These are phyloP conservation scores for Eurotiales sp. DNA, from an alignment of 2,329 filamentous ascomycete genomes.

Conservation along the genomic window DNA sequence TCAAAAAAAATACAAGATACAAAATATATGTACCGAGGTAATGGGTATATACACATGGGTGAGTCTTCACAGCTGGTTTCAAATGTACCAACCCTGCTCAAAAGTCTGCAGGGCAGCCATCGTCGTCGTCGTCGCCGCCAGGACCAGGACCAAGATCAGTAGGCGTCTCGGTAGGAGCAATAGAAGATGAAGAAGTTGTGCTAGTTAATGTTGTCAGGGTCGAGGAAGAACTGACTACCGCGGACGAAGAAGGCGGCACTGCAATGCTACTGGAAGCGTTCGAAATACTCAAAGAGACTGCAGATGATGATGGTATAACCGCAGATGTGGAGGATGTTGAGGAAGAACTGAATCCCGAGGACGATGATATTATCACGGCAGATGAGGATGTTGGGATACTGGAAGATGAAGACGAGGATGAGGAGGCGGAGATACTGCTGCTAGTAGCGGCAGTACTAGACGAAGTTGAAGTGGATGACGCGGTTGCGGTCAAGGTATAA, in stretches of 20 bases:
- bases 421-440: neutral
- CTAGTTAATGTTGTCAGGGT: neutral
- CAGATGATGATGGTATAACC: neutral
- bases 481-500: neutral
- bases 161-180: neutral
- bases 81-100: neutral
- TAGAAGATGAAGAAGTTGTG: neutral
- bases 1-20: neutral
- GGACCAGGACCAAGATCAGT: neutral
- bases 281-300: neutral
- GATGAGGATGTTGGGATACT: neutral
- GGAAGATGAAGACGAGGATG: neutral
- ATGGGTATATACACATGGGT: neutral
- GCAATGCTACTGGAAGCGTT: neutral
- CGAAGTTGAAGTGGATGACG: neutral
- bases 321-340: neutral
- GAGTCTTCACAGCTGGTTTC: neutral
- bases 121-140: neutral
- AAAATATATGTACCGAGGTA: neutral
- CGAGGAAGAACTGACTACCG: neutral
- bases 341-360: neutral
- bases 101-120: neutral
- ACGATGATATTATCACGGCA: neutral
- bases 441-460: neutral
- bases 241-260: neutral